phyloP scores from a whole-genome alignment of 1,139 yeast species.

The Taphrina populina region DNA sequence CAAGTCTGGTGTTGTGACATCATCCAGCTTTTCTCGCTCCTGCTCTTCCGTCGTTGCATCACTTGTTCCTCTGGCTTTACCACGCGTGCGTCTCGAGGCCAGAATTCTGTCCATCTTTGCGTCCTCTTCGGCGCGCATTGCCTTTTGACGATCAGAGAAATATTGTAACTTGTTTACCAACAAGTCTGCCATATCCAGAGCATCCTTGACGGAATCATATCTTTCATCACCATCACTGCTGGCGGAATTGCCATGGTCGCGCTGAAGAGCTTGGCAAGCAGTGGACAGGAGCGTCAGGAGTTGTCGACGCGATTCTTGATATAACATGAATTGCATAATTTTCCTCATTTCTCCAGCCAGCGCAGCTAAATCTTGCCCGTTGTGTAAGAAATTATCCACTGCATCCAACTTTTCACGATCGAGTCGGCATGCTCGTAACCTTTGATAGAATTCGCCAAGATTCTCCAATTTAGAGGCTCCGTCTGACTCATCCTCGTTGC shows the following conservation, averaged over 20 bases:
- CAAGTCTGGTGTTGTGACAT: too few relatives aligned
- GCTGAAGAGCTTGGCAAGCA: constrained; percentile 18
- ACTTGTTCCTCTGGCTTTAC: too few relatives aligned
- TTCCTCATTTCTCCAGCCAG: constrained; percentile 34
- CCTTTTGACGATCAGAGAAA: constrained; percentile 16
- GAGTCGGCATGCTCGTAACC: constrained; percentile 37
- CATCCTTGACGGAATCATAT: constrained; percentile 23
- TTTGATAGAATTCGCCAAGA: constrained; percentile 35
- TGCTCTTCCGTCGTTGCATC: too few relatives aligned
- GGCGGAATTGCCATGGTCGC: not conserved
- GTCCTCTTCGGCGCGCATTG: constrained; percentile 22
- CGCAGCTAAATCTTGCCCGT: constrained; percentile 28
- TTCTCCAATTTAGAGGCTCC: constrained; percentile 7
- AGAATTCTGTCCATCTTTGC: constrained; percentile 17
- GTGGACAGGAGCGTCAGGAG: constrained; percentile 30
- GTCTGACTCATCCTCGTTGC: constrained; percentile 7
- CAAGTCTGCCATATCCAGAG: constrained; percentile 22
- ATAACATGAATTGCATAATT: constrained; percentile 37
- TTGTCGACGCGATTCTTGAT: constrained; percentile 39
- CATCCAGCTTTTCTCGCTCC: too few relatives aligned
- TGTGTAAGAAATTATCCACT: constrained; percentile 37
- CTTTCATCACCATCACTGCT: not conserved
- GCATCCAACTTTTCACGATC: constrained; percentile 40
- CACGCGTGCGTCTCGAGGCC: too few relatives aligned
- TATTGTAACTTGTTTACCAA: constrained; percentile 19